These are phyloP conservation scores for Axilococcus clingmanii DNA, from an alignment of 139 green algal species.

Conservation along the genomic window DNA sequence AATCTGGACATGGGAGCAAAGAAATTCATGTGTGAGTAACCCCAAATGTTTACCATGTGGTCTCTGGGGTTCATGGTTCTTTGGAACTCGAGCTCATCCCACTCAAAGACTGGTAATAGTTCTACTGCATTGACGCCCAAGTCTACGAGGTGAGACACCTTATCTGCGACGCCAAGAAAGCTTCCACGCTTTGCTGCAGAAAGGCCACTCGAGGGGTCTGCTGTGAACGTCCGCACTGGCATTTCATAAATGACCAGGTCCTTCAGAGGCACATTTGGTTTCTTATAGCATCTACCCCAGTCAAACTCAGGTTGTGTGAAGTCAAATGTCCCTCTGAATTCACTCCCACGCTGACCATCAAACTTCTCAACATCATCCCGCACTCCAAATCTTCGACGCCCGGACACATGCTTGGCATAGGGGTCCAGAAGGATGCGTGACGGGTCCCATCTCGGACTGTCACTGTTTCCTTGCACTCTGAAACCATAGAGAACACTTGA, in stretches of 20 bases:
- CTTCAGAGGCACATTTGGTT: slow-evolving; percentile 31
- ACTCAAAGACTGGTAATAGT: slow-evolving; percentile 90
- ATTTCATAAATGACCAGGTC: slow-evolving; percentile 84
- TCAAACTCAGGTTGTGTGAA: slow-evolving; percentile 66
- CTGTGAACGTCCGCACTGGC: slow-evolving; percentile 73
- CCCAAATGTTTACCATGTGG: slow-evolving; percentile 87
- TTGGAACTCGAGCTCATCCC: slow-evolving; percentile 90
- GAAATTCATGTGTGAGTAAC: slow-evolving; percentile 84
- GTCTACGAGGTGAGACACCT: slow-evolving; percentile 65
- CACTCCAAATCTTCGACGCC: slow-evolving; percentile 52
- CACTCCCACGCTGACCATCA: slow-evolving; percentile 40
- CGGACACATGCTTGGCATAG: slow-evolving; percentile 65
- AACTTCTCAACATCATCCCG: slow-evolving; percentile 75
- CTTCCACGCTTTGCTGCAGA: slow-evolving; percentile 44
- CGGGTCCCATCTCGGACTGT: slow-evolving; percentile 62
- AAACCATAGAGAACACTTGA: slow-evolving; percentile 64
- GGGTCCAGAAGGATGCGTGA: slow-evolving; percentile 69
- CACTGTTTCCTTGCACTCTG: slow-evolving; percentile 55
- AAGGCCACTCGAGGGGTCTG: slow-evolving; percentile 41
- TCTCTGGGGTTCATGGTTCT: slow-evolving; percentile 62
- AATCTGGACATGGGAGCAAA: slow-evolving; percentile 77
- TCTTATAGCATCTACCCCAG: slow-evolving; percentile 58
- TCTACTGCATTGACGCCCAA: slow-evolving; percentile 85
- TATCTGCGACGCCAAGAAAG: slow-evolving; percentile 63
- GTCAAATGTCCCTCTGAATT: slow-evolving; percentile 76